These are phyloP conservation scores for Sugiyamaella lignohabitans DNA, from an alignment of 805 yeast species.

Conservation along the genomic window DNA sequence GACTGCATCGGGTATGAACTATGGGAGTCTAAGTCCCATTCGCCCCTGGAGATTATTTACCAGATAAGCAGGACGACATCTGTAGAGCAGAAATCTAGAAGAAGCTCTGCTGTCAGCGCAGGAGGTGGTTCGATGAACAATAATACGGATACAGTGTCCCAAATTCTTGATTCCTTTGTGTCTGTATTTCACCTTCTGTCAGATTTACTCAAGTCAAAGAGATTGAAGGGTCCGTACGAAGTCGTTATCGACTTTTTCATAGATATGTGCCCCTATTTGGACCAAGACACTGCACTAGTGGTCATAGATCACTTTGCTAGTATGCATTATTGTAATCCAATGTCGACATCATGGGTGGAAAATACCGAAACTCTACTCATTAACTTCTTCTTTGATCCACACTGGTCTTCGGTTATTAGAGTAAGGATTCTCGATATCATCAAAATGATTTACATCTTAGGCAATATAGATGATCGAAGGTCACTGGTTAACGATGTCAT, in stretches of 20 bases:
- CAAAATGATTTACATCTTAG: conserved; percentile 34
- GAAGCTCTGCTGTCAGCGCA: not conserved
- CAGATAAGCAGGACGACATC: conserved; percentile 7
- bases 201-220: conserved; percentile 30
- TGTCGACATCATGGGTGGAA: conserved; percentile 46
- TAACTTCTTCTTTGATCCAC: conserved; percentile 36
- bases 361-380: conserved; percentile 41
- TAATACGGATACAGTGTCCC: conserved; percentile 7
- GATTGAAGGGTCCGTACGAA: conserved; percentile 39
- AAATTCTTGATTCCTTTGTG: conserved; percentile 28
- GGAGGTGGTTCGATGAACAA: not conserved
- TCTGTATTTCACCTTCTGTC: conserved; percentile 33
- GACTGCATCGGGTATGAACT: conserved; percentile 26
- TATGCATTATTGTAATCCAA: conserved; percentile 48
- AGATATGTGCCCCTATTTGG: conserved; percentile 33
- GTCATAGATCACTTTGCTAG: conserved; percentile 44
- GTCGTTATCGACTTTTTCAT: conserved; percentile 39
- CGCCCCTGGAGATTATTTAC: conserved; percentile 37
- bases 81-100: conserved; percentile 4
- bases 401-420: conserved; percentile 22
- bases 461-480: conserved; percentile 32
- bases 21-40: conserved; percentile 27
- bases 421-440: conserved; percentile 27
- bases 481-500: conserved; percentile 32
- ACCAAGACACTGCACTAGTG: conserved; percentile 35